Conservation (phyloP, 2,329 filamentous ascomycete species). For the Penicillium fuscoglaucum region DNA sequence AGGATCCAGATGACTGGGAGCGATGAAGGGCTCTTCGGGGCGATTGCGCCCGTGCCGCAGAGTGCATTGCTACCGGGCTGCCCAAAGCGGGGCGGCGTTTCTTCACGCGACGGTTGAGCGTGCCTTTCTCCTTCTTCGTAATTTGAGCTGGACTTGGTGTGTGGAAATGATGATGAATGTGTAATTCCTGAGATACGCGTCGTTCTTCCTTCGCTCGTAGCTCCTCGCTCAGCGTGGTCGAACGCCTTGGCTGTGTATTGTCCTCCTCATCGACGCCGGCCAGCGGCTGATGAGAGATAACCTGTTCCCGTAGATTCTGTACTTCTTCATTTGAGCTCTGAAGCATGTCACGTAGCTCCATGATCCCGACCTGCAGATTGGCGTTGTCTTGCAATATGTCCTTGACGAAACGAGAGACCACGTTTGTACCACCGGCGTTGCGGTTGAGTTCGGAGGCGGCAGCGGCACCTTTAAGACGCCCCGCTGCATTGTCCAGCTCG, state of each 20-base stretch:
- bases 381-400: constrained; percentile 95
- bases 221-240: constrained; percentile 69
- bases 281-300: constrained; percentile 74
- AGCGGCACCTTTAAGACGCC: constrained; percentile 77
- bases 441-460: constrained; percentile 65
- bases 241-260: constrained; percentile 32
- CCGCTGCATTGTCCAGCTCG: constrained; percentile 76
- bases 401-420: constrained; percentile 94
- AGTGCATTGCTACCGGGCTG: constrained; percentile 51
- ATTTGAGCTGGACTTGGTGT: constrained; percentile 54
- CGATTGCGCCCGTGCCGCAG: constrained; percentile 29
- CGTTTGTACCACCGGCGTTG: constrained; percentile 61
- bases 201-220: constrained; percentile 56
- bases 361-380: constrained; percentile 85
- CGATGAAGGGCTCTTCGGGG: constrained; percentile 38
- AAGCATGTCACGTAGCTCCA: constrained; percentile 87
- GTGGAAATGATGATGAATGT: constrained; percentile 95
- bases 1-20: constrained; percentile 44
- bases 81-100: constrained; percentile 68
- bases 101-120: constrained; percentile 59
- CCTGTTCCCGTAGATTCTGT: constrained; percentile 77
- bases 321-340: constrained; percentile 93
- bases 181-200: constrained; percentile 69
- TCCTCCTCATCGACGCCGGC: constrained; percentile 32
- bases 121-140: constrained; percentile 56